Percentiles rank a stretch among this genome's conserved stretches.
phyloP scores from a whole-genome alignment of 75 land plant genomes.

The Pseudotsuga menziesii region DNA sequence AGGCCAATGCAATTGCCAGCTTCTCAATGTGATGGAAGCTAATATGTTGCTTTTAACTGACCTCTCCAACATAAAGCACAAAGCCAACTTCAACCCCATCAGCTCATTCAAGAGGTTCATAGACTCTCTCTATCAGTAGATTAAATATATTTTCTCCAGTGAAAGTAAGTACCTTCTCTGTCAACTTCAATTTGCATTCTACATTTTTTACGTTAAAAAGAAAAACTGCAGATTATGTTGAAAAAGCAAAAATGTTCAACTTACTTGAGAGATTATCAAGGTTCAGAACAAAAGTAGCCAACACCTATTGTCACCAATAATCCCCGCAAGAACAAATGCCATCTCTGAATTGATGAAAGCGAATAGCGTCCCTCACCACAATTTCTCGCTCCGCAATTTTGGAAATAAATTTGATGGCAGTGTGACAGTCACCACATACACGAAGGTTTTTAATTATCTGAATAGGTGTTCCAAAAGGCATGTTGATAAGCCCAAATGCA shows the following conservation, averaged over 20 bases:
- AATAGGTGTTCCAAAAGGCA: constrained; percentile 40
- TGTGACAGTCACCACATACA: constrained; percentile 59
- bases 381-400: constrained; percentile 35
- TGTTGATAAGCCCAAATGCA: constrained; percentile 50
- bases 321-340: constrained; percentile 63
- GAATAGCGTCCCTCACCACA: constrained; percentile 48
- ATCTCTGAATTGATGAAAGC: constrained; percentile 53
- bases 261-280: neutral
- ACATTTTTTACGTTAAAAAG: too few relatives aligned
- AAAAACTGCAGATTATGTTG: neutral
- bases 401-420: constrained; percentile 37
- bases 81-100: too few relatives aligned
- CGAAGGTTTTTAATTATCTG: constrained; percentile 52
- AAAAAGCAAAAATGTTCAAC: neutral
- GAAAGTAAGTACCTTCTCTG: too few relatives aligned
- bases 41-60: too few relatives aligned
- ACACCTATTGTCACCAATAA: constrained; percentile 42
- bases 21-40: too few relatives aligned
- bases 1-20: too few relatives aligned
- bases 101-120: too few relatives aligned
- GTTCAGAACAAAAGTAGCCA: neutral
- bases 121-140: too few relatives aligned
- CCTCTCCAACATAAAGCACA: too few relatives aligned
- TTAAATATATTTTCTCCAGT: too few relatives aligned
- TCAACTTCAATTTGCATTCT: too few relatives aligned